phyloP scores from a whole-genome alignment of 495 filamentous ascomycete genomes.

The Parmelia sp. region DNA sequence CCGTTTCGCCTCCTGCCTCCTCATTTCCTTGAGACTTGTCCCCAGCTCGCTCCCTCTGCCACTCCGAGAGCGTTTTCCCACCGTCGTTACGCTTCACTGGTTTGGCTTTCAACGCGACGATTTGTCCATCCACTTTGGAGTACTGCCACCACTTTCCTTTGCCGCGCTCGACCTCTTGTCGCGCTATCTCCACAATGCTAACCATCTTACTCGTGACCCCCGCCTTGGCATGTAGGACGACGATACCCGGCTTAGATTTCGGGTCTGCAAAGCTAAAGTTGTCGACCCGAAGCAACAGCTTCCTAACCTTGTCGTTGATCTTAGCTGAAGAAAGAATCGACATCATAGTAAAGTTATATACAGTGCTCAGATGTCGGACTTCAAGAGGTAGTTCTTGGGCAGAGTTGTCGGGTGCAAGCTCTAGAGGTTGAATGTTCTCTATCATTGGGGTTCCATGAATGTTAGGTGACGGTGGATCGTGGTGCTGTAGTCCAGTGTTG shows the following conservation, averaged over 20 bases:
- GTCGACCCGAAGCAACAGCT: slow-evolving; percentile 29
- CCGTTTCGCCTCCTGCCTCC: not conserved
- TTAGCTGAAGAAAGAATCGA: slow-evolving; percentile 49
- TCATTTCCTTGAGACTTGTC: not conserved
- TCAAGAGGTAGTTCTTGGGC: slow-evolving; percentile 10
- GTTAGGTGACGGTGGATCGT: not conserved
- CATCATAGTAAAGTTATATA: slow-evolving; percentile 23
- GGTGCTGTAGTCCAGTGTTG: slow-evolving; percentile 5
- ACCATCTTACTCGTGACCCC: slow-evolving; percentile 52
- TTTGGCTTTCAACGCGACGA: slow-evolving; percentile 39
- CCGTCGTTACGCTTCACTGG: slow-evolving; percentile 13
- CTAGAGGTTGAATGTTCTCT: not conserved
- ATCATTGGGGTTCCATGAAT: not conserved
- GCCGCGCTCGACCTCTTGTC: slow-evolving; percentile 48
- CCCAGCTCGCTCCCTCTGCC: slow-evolving; percentile 16
- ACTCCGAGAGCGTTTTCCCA: slow-evolving; percentile 15
- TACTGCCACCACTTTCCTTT: slow-evolving; percentile 58
- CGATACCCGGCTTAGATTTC: slow-evolving; percentile 29
- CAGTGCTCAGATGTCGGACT: slow-evolving; percentile 8
- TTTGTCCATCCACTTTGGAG: slow-evolving; percentile 23
- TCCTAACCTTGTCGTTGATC: slow-evolving; percentile 47
- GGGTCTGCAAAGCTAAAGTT: slow-evolving; percentile 21
- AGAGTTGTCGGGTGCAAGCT: not conserved
- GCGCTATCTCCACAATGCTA: slow-evolving; percentile 58
- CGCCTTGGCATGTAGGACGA: slow-evolving; percentile 49